These are phyloP conservation scores for Cordyceps cicadae DNA, from an alignment of 2,329 filamentous ascomycete species.

Conservation along the genomic window DNA sequence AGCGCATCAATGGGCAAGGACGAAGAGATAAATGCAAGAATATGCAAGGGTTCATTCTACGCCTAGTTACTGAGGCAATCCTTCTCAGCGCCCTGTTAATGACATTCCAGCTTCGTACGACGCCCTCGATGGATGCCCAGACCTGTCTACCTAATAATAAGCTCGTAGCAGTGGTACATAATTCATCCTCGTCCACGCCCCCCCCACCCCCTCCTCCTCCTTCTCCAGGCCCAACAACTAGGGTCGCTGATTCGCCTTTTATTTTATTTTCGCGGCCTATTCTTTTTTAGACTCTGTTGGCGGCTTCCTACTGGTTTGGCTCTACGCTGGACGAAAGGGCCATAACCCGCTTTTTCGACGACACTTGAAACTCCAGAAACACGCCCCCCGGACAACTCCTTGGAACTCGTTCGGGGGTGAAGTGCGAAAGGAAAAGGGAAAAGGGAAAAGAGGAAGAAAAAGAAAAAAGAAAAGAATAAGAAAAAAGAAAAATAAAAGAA, in stretches of 20 bases:
- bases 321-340: not conserved
- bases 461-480: not conserved
- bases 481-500: not conserved
- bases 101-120: too few relatives aligned
- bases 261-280: not conserved
- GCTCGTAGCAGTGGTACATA: not conserved
- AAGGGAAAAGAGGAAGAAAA: not conserved
- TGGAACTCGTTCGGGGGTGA: not conserved
- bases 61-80: not conserved
- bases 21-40: not conserved
- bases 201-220: too few relatives aligned
- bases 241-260: not conserved
- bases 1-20: not conserved
- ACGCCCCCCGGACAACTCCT: constrained; percentile 9
- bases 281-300: not conserved
- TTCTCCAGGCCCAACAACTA: too few relatives aligned
- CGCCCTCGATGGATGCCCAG: not conserved
- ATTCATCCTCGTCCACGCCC: not conserved
- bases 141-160: not conserved
- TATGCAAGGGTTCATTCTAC: not conserved
- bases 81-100: too few relatives aligned
- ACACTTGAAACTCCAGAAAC: constrained; percentile 6
- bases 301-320: not conserved
- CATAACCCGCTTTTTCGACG: constrained; percentile 3
- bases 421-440: not conserved